Evolutionary conservation across 495 filamentous ascomycete species (phyloP), one percentile per base, ranked within the genome.

Genomic region (Sporormia fimetaria): DNA sequence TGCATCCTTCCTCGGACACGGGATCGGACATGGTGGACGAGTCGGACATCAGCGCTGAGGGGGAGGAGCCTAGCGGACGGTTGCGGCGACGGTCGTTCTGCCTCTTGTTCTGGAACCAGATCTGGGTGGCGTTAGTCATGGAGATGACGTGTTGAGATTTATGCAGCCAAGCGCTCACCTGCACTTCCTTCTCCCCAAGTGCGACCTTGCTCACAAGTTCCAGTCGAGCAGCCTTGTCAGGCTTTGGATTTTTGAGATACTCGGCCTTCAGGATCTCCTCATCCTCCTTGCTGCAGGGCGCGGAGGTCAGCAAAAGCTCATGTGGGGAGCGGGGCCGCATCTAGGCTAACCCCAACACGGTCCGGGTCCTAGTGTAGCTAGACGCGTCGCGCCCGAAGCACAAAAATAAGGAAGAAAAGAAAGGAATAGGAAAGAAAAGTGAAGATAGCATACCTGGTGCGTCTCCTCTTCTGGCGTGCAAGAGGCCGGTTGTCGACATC

Each of bases 21-120:
- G 51, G 35, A 33, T 49, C 51, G 7, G 40, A 49, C 37, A 52
- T 38, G 36, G 11, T 20, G 20, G 51, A 65, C 66, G 15, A 63
- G 60, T 36, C 65, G 56, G 22, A 74, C 68, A 92, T 72, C 60
- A 94, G 85, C 54, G 92, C 77, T 10, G 45, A 17, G 18, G 11
- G 12, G 3, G 50, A 53, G 17, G 44, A 39, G 20, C 46, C 37
- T 14, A 94, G 67, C 18, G 90, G 90, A 45, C 84, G 81, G 38
- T 86, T 82, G 67, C 88, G 93, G 41, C 92, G 75, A 40, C 92
- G 76, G 54, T 87, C 80, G 63, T 87, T 93, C 58, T 99, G 92
- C 45, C 92, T 75, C 57, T 87, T 78, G 54, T 99, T 99, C 58
- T 96, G 92, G 63, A 99, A 99, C 92, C 92, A 99, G 52, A 99